These are phyloP conservation scores for Aspergillus sp. DNA, from an alignment of 2,329 filamentous ascomycete species.

Conservation along the genomic window DNA sequence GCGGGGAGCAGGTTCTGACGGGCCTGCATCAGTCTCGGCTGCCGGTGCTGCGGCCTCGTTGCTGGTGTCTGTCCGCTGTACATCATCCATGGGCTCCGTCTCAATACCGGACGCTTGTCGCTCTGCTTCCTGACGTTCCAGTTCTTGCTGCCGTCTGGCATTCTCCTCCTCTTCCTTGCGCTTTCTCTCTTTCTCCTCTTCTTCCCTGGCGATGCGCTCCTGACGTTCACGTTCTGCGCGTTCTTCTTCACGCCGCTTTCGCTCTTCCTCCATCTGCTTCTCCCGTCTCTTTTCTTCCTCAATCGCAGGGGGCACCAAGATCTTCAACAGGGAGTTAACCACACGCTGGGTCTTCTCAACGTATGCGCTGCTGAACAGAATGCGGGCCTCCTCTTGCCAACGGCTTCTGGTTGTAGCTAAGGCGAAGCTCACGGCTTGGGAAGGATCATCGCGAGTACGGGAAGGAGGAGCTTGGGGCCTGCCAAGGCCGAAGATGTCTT, in stretches of 20 bases:
- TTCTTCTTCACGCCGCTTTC: constrained; percentile 63
- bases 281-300: constrained; percentile 74
- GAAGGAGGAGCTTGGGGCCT: constrained; percentile 33
- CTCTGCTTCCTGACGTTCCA: constrained; percentile 63
- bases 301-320: constrained; percentile 80
- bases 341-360: constrained; percentile 71
- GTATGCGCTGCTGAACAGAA: constrained; percentile 73
- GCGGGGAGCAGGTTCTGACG: constrained; percentile 56
- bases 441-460: constrained; percentile 51
- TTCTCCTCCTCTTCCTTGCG: constrained; percentile 69
- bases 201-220: constrained; percentile 67
- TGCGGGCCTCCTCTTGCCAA: constrained; percentile 86
- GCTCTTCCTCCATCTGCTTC: constrained; percentile 58
- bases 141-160: constrained; percentile 61
- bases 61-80: constrained; percentile 58
- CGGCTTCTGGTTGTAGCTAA: constrained; percentile 71
- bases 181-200: constrained; percentile 71
- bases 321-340: constrained; percentile 67
- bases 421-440: constrained; percentile 74
- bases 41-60: constrained; percentile 35
- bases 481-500: constrained; percentile 46
- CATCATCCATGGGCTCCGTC: constrained; percentile 71
- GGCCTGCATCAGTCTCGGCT: constrained; percentile 48
- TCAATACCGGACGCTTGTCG: constrained; percentile 48
- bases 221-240: constrained; percentile 62